Evolutionary conservation across 257 asterid genomes (phyloP), one percentile per base, ranked within the genome.

Genomic region (Penstemon davidsonii): DNA sequence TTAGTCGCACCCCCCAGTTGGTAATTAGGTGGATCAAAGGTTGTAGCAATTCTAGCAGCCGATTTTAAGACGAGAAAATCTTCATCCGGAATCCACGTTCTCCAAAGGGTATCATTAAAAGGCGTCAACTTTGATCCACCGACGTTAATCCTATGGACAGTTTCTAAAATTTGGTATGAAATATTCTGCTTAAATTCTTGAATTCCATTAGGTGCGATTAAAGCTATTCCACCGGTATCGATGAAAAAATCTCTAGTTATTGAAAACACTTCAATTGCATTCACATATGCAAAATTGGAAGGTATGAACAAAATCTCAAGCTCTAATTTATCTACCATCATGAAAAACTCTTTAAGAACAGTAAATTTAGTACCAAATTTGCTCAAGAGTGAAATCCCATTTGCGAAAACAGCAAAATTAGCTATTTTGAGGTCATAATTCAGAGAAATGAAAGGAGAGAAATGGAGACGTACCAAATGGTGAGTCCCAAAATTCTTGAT

Each of bases 61-160:
- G 95, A 81, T 81, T 85, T 84, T 52, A 89, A 49, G 58, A 81
- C 84, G 13, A 89, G 87, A 70, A 77, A 89, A 51, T 73, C 91
- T 7, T 78, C 87, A 74, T 89, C 96, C 1, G 96, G 93, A 36
- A 84, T 63, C 95, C 96, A 89, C 57, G 73, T 79, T 44, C 96
- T 79, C 96, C 96, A 87, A 18, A 89, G 89, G 45, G 95, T 84
- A 57, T 89, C 96, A 73, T 89, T 89, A 53, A 86, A 88, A 7
- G 97, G 95, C 6, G 96, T 88, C 51, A 91, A n/a, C 51, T 52
- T 69, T n/a, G 81, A 56, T 8, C 97, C 97, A 8, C 97, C 97
- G 62, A 91, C 96, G 45, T 91, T 91, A 70, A 91, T 73, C 77
- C 96, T 78, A 77, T 91, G 92, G 70, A 86, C 79, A 68, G 95